phyloP scores from a whole-genome alignment of 164 flowering plant genomes.

The Santalum album region DNA sequence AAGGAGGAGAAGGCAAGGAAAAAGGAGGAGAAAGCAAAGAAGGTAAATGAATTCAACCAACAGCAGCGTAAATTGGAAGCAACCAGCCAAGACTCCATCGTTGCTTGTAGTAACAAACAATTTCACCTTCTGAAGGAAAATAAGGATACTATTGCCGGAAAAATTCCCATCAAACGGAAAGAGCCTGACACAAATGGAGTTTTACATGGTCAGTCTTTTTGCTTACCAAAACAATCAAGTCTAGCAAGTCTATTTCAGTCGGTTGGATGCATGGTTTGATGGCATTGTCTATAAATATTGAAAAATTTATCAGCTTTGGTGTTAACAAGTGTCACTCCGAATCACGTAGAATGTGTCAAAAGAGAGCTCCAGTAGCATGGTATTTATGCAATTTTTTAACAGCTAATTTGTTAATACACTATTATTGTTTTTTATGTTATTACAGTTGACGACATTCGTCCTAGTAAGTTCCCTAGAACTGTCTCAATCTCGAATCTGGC shows the following conservation, averaged over 20 bases:
- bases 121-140: neutral
- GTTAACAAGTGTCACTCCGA: neutral
- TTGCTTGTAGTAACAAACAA: neutral
- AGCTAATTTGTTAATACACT: neutral
- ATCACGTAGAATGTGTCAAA: neutral
- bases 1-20: conserved; percentile 6
- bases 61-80: conserved; percentile 8
- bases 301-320: neutral
- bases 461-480: conserved; percentile 12
- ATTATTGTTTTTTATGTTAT: neutral
- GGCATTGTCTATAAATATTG: neutral
- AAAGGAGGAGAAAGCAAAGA: conserved; percentile 12
- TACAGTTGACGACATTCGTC: conserved; percentile 11
- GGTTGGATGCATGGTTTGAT: neutral
- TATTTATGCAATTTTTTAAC: neutral
- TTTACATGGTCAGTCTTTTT: conserved; percentile 18
- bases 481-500: conserved; percentile 2
- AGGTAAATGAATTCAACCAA: conserved; percentile 1
- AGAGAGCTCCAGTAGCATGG: too few relatives aligned
- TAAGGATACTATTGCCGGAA: conserved; percentile 1
- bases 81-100: neutral
- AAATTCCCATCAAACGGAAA: conserved; percentile 13
- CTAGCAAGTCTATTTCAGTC: neutral
- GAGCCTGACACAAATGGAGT: conserved; percentile 15
- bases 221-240: neutral